phyloP scores from a whole-genome alignment of 305 asterid genomes.

The Salvia sclarea region DNA sequence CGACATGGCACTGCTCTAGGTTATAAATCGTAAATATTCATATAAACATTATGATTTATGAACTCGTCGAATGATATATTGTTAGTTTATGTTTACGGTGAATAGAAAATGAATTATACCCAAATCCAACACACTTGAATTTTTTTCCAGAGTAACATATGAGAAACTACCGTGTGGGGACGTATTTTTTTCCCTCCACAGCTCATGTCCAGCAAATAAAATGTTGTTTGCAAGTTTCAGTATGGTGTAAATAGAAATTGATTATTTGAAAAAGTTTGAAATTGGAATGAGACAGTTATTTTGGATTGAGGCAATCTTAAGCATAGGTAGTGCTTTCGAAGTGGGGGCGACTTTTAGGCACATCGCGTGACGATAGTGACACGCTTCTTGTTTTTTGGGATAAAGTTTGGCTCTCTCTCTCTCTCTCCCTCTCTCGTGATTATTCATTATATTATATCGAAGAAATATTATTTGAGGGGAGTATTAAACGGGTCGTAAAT shows the following conservation, averaged over 20 bases:
- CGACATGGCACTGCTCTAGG: too few species aligned
- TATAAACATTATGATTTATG: too few species aligned
- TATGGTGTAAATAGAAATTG: too few species aligned
- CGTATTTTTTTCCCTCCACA: not conserved
- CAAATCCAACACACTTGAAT: not conserved
- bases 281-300: conserved; percentile 15
- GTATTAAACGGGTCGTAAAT: too few species aligned
- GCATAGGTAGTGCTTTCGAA: not conserved
- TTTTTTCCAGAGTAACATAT: not conserved
- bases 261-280: too few species aligned
- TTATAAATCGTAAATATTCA: too few species aligned
- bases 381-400: conserved; percentile 27
- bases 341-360: conserved; percentile 30
- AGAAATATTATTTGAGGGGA: too few species aligned
- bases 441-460: not conserved
- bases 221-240: not conserved
- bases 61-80: not conserved
- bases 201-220: conserved; percentile 21
- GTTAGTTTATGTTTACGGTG: not conserved
- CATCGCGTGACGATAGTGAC: conserved; percentile 37
- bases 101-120: not conserved
- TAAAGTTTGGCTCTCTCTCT: not conserved
- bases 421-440: not conserved
- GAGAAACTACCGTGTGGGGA: not conserved
- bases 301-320: conserved; percentile 16